These are phyloP conservation scores for Boletus albobrunnescens DNA, from an alignment of 1,284 basidiomycete genomes.

Conservation along the genomic window DNA sequence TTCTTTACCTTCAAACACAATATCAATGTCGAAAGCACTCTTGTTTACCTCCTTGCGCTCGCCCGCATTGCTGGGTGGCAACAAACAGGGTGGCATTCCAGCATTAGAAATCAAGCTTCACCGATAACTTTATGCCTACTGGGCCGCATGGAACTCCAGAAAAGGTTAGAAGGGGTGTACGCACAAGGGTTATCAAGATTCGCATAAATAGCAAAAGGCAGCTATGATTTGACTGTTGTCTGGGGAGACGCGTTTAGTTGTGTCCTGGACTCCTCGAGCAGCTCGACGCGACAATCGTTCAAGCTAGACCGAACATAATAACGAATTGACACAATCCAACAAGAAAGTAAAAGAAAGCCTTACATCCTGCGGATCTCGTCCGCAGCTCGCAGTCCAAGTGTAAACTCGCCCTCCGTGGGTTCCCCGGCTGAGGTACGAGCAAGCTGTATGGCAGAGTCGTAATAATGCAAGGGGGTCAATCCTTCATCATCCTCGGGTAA, in stretches of 20 bases:
- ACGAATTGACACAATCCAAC: constrained; percentile 2
- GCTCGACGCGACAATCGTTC: constrained; percentile 57
- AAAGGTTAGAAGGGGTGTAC: constrained; percentile 58
- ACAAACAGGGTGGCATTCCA: constrained; percentile 35
- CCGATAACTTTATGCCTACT: constrained; percentile 42
- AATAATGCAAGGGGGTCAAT: constrained; percentile 64
- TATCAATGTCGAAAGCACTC: constrained; percentile 19
- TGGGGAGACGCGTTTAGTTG: constrained; percentile 32
- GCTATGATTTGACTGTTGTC: constrained; percentile 13
- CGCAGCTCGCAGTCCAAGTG: constrained; percentile 60
- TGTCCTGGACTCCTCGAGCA: constrained; percentile 52
- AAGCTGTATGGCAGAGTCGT: constrained; percentile 74
- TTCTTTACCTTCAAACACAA: neutral
- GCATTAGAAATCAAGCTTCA: constrained; percentile 40
- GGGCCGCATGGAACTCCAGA: constrained; percentile 48
- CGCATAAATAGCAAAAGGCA: neutral
- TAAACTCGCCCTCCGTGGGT: constrained; percentile 68
- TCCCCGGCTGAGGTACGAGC: constrained; percentile 63
- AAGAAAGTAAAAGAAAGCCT: constrained; percentile 14
- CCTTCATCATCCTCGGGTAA: constrained; percentile 58
- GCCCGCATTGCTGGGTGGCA: constrained; percentile 40
- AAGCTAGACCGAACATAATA: constrained; percentile 38
- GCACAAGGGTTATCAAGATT: constrained; percentile 36
- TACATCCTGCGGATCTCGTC: constrained; percentile 57
- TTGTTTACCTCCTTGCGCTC: constrained; percentile 47